Evolutionary conservation across 2,329 filamentous ascomycete genomes (phyloP).

Genomic region (Rhexocercosporidium sp.): DNA sequence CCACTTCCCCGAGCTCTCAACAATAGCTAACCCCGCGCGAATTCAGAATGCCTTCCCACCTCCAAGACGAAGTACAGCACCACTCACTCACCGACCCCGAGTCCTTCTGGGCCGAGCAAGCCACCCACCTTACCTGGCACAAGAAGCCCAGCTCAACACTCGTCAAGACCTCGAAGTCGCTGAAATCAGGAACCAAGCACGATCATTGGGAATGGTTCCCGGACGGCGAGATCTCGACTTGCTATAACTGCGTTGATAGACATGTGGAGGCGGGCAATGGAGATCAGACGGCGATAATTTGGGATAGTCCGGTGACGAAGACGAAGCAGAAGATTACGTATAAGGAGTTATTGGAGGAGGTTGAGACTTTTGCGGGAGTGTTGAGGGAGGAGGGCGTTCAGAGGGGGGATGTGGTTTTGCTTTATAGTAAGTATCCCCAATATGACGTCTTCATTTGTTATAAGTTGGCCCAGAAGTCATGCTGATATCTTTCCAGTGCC

Average conservation of each 20-base stretch:
- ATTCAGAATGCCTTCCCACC: slow-evolving; percentile 37
- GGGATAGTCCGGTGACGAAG: slow-evolving; percentile 84
- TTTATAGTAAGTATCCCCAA: slow-evolving; percentile 71
- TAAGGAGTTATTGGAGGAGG: slow-evolving; percentile 74
- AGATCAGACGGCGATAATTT: slow-evolving; percentile 76
- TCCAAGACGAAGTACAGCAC: slow-evolving; percentile 42
- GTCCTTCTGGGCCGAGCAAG: slow-evolving; percentile 77
- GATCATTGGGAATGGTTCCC: slow-evolving; percentile 90
- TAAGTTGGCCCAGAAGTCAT: slow-evolving; percentile 5
- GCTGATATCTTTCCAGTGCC: slow-evolving; percentile 66
- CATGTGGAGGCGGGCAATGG: slow-evolving; percentile 85
- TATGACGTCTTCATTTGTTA: neutral
- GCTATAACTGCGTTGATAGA: slow-evolving; percentile 89
- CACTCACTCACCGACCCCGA: slow-evolving; percentile 71
- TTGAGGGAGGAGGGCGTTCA: slow-evolving; percentile 80
- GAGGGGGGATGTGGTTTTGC: slow-evolving; percentile 84
- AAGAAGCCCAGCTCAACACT: slow-evolving; percentile 71
- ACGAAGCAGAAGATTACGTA: slow-evolving; percentile 79
- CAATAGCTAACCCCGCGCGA: neutral
- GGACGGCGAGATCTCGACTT: slow-evolving; percentile 86
- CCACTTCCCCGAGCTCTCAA: neutral
- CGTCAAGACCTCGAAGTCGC: slow-evolving; percentile 62
- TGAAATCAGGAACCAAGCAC: slow-evolving; percentile 67
- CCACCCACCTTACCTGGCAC: slow-evolving; percentile 80
- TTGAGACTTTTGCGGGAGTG: slow-evolving; percentile 81